phyloP scores from a whole-genome alignment of 2,329 filamentous ascomycete genomes.

The Karstenula rhodostoma region DNA sequence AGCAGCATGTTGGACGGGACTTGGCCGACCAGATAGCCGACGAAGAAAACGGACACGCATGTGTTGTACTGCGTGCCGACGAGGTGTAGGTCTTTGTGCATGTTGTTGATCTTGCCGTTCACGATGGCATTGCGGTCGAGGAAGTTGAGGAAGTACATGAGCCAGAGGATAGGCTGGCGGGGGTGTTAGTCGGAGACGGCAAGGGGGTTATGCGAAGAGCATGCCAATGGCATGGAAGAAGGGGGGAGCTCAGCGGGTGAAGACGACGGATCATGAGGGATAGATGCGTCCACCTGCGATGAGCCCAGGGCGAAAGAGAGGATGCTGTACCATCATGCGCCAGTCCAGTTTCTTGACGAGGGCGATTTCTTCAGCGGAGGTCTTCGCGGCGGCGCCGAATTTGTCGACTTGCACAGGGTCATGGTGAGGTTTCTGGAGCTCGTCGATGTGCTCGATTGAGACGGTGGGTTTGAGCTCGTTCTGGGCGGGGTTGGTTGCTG shows the following conservation, averaged over 20 bases:
- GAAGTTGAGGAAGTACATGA: slow-evolving; percentile 43
- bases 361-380: slow-evolving; percentile 32
- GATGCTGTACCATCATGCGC: slow-evolving; percentile 26
- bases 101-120: slow-evolving; percentile 67
- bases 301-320: too few species aligned
- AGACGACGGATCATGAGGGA: too few species aligned
- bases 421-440: slow-evolving; percentile 22
- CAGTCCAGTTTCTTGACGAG: slow-evolving; percentile 37
- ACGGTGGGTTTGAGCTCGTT: neutral
- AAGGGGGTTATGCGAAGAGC: too few species aligned
- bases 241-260: too few species aligned
- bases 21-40: slow-evolving; percentile 43
- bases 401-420: slow-evolving; percentile 29
- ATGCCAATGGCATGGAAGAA: too few species aligned
- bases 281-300: too few species aligned
- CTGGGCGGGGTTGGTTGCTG: neutral
- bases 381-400: slow-evolving; percentile 32
- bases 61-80: slow-evolving; percentile 66
- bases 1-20: slow-evolving; percentile 56
- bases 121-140: slow-evolving; percentile 72
- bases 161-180: slow-evolving; percentile 18
- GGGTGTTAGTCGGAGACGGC: too few species aligned
- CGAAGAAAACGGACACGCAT: slow-evolving; percentile 68
- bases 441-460: slow-evolving; percentile 22
- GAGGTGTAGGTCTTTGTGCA: slow-evolving; percentile 65